Base-by-base conservation (phyloP, 306 rosid species). In the Psophocarpus tetragonolobus region DNA sequence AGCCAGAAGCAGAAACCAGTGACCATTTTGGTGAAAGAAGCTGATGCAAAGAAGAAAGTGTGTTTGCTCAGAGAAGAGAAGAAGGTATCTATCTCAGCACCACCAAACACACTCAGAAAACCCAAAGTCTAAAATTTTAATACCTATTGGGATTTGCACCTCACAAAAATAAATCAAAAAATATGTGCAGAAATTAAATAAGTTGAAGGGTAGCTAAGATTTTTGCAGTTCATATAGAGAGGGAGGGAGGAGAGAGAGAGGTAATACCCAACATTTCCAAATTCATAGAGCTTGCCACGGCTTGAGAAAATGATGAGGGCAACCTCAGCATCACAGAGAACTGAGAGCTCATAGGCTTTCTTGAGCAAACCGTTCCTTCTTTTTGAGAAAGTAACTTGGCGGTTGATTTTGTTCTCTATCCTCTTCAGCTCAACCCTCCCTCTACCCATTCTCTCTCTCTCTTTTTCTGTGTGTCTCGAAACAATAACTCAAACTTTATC, bases 401-500 rank as follows among this genome's bases (percentile, higher is more conserved):
- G 68, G 58, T 85, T 85, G 73, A 85, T 85, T 42, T 85, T 85
- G 89, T 85, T 85, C 74, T 93, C 98, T 89, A 93, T 93, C 60
- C 92, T 89, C 93, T 93, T 93, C 85, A 93, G 67, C 78, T 93
- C 96, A 54, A 93, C 93, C 82, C 90, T 88, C 65, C 94, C 97
- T 85, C 97, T 87, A 0, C 96, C 97, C 98, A 91, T 92, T 21
- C 17, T 81, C 18, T 76, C n/a, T 57, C 66, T 74, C 64, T 74
- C 38, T 76, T 33, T 82, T 24, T 77, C 72, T 78, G 53, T 80
- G 20, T 80, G 10, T 78, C 82, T 77, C 42, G 71, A 71, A 71
- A 64, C 64, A 51, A 64, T 64, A 77, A 77, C 74, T 48, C 82
- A 27, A 63, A 64, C 61, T 64, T 39, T 51, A 48, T 17, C 38